Conservation (phyloP, 257 asterid genomes). For the Paulownia fortunei region DNA sequence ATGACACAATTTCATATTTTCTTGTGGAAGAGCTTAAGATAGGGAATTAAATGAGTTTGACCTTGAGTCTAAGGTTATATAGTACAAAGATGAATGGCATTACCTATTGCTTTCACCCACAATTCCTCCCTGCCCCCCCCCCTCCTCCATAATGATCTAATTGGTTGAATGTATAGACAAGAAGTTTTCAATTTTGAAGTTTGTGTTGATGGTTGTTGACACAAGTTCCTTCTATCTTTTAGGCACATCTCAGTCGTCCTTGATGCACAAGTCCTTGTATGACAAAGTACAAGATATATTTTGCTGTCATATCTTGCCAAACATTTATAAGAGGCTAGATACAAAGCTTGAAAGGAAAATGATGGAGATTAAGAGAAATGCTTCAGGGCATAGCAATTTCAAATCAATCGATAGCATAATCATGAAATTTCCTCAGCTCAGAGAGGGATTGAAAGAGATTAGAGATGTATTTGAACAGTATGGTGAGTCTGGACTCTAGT, state of each 20-base stretch:
- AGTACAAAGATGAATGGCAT: too few species aligned
- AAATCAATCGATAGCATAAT: slow-evolving; percentile 52
- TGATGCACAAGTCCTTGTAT: slow-evolving; percentile 37
- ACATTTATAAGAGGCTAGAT: slow-evolving; percentile 45
- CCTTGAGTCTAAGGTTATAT: too few species aligned
- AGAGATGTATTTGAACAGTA: slow-evolving; percentile 45
- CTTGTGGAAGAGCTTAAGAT: too few species aligned
- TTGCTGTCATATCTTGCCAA: slow-evolving; percentile 41
- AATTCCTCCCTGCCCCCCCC: too few species aligned
- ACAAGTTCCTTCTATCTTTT: slow-evolving; percentile 1
- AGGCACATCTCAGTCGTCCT: slow-evolving; percentile 30
- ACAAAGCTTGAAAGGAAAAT: slow-evolving; percentile 43
- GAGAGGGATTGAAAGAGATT: slow-evolving; percentile 52
- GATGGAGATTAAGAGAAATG: slow-evolving; percentile 44
- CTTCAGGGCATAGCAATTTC: slow-evolving; percentile 37
- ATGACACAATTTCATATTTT: too few species aligned
- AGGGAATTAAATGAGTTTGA: too few species aligned
- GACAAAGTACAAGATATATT: slow-evolving; percentile 34
- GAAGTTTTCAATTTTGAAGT: not conserved
- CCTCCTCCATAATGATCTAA: too few species aligned
- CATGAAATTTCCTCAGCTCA: slow-evolving; percentile 54
- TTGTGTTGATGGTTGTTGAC: not conserved
- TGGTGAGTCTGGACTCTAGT: slow-evolving; percentile 35
- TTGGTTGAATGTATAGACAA: not conserved
- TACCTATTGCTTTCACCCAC: too few species aligned